Evolutionary conservation across 805 yeast species (phyloP).

Genomic region (Yamadazyma kitorensis): DNA sequence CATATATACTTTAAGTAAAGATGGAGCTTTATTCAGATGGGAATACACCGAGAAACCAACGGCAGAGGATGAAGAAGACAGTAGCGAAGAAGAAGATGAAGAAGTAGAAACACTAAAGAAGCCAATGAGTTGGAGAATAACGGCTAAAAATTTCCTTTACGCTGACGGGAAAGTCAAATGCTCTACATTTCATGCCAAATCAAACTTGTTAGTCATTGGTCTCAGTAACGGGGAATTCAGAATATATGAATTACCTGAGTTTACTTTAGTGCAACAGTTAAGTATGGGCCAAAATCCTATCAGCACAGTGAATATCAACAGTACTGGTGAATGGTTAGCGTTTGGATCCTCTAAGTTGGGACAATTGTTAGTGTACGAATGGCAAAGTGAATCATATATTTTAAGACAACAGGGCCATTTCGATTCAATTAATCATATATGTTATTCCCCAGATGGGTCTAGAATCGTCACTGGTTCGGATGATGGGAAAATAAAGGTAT

Average conservation of each 20-base stretch:
- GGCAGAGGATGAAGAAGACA: constrained; percentile 43
- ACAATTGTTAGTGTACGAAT: constrained; percentile 94
- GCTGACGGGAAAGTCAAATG: constrained; percentile 73
- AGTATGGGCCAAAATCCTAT: constrained; percentile 91
- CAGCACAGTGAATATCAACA: constrained; percentile 75
- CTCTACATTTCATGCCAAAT: constrained; percentile 73
- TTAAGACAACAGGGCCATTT: constrained; percentile 97
- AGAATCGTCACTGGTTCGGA: constrained; percentile 91
- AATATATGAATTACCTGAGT: constrained; percentile 80
- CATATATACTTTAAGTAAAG: constrained; percentile 88
- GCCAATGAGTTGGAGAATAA: constrained; percentile 73
- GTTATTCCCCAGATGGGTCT: constrained; percentile 94
- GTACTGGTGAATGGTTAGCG: constrained; percentile 94
- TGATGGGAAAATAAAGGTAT: constrained; percentile 93
- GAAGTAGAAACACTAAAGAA: constrained; percentile 39
- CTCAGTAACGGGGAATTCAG: constrained; percentile 89
- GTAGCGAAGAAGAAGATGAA: constrained; percentile 30
- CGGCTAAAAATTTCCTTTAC: constrained; percentile 70
- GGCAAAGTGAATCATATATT: constrained; percentile 97
- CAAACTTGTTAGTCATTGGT: constrained; percentile 81
- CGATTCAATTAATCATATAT: constrained; percentile 79
- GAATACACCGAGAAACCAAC: constrained; percentile 65
- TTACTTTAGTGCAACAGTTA: constrained; percentile 77
- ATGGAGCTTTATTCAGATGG: constrained; percentile 94
- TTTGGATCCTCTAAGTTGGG: constrained; percentile 90